phyloP scores from a whole-genome alignment of 2,329 filamentous ascomycete species.

The Paraconiothyrium sp. region DNA sequence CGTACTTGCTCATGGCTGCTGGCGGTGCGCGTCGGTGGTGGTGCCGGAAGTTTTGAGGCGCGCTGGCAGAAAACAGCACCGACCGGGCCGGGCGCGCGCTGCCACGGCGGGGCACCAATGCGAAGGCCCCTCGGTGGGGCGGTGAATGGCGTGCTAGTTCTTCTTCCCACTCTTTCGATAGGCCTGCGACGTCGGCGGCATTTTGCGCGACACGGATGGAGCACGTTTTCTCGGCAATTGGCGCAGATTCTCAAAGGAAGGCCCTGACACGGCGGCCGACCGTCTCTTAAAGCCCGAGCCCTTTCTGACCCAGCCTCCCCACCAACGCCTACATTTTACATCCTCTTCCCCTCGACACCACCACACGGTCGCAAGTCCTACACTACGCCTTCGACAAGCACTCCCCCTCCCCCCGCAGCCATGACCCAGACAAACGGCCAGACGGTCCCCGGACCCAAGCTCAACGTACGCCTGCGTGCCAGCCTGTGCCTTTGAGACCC shows the following conservation, averaged over 20 bases:
- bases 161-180: not conserved
- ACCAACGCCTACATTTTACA: slow-evolving; percentile 25
- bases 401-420: slow-evolving; percentile 25
- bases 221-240: slow-evolving; percentile 44
- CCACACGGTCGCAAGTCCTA: slow-evolving; percentile 51
- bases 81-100: not conserved
- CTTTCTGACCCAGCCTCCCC: slow-evolving; percentile 25
- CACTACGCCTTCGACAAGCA: slow-evolving; percentile 39
- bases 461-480: slow-evolving; percentile 33
- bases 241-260: slow-evolving; percentile 15
- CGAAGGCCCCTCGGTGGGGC: slow-evolving; percentile 11
- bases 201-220: slow-evolving; percentile 17
- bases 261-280: slow-evolving; percentile 10
- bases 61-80: not conserved
- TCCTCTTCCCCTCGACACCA: slow-evolving; percentile 20
- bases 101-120: not conserved
- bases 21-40: slow-evolving; percentile 17
- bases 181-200: slow-evolving; percentile 19
- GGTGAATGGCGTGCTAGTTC: slow-evolving; percentile 34
- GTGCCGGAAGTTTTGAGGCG: slow-evolving; percentile 13
- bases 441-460: slow-evolving; percentile 22
- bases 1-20: slow-evolving; percentile 85
- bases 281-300: slow-evolving; percentile 27
- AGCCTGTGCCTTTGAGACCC: slow-evolving; percentile 1
- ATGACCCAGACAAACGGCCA: slow-evolving; percentile 41